A percentile compares a stretch with the other conserved stretches of the same genome.
Conservation (phyloP, 139 green algal species). For the Zygnema circumcarinatum region DNA sequence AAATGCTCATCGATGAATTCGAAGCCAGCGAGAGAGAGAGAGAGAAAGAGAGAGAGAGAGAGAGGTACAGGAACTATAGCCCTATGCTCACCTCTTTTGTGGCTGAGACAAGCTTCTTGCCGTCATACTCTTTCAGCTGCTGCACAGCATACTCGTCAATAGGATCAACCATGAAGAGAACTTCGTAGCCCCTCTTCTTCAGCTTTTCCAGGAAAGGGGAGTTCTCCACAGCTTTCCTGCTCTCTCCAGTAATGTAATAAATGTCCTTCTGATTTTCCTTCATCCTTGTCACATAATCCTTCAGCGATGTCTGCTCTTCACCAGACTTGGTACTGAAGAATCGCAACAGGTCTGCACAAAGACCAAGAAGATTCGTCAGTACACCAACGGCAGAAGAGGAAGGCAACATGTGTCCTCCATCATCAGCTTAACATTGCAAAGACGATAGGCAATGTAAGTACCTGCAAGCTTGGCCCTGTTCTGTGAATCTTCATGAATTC, state of each 20-base stretch:
- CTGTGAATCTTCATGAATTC: constrained; percentile 93
- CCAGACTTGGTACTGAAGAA: constrained; percentile 96
- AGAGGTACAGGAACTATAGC: neutral
- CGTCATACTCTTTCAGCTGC: constrained; percentile 99
- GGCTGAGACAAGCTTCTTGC: constrained; percentile 98
- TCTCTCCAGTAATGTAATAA: constrained; percentile 99
- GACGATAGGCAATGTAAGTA: neutral
- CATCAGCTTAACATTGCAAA: neutral
- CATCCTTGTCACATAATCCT: constrained; percentile 99
- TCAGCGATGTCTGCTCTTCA: constrained; percentile 96
- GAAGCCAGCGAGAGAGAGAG: too few species aligned
- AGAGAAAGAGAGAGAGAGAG: neutral
- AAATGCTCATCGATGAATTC: too few species aligned
- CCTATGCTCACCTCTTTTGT: constrained; percentile 86
- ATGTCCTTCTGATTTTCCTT: constrained; percentile 97
- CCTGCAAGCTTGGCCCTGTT: constrained; percentile 93
- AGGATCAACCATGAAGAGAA: constrained; percentile 99
- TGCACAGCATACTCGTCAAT: constrained; percentile 99
- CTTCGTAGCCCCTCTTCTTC: constrained; percentile 94
- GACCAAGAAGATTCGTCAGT: neutral
- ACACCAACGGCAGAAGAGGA: neutral
- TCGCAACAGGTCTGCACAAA: constrained; percentile 87
- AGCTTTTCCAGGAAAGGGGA: constrained; percentile 98
- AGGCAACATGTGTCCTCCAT: neutral
- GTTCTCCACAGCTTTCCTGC: constrained; percentile 96